Conservation (phyloP, 805 yeast species). For the Wickerhamomyces alni region DNA sequence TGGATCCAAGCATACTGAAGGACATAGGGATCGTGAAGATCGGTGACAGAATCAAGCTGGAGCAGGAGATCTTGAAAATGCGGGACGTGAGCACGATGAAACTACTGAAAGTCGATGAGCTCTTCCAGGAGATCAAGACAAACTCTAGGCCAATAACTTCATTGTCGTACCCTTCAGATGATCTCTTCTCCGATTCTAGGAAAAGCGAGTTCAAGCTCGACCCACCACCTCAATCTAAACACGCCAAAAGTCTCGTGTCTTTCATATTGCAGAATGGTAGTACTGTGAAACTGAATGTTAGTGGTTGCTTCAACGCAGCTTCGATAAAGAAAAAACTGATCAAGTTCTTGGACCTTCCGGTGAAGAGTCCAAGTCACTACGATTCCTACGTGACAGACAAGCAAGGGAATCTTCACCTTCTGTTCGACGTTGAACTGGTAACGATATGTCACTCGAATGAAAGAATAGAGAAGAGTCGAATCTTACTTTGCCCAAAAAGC, state of each 20-base stretch:
- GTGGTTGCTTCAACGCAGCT: constrained; percentile 76
- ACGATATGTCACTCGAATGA: constrained; percentile 76
- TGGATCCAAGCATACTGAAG: constrained; percentile 58
- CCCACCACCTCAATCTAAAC: constrained; percentile 13
- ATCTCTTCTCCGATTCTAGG: constrained; percentile 4
- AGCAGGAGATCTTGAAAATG: constrained; percentile 48
- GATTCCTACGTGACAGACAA: constrained; percentile 55
- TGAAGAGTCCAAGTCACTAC: constrained; percentile 40
- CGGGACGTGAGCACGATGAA: constrained; percentile 9
- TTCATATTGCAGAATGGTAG: constrained; percentile 75
- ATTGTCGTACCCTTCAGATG: neutral
- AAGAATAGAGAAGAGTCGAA: constrained; percentile 62
- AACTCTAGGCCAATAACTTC: constrained; percentile 5
- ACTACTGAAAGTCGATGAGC: constrained; percentile 10
- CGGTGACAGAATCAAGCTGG: constrained; percentile 76
- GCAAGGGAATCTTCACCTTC: constrained; percentile 34
- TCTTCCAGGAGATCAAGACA: constrained; percentile 8
- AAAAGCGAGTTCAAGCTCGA: constrained; percentile 14
- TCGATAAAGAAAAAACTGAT: constrained; percentile 68
- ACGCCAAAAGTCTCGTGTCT: constrained; percentile 36
- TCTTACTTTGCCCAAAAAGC: constrained; percentile 55
- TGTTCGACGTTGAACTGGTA: constrained; percentile 76
- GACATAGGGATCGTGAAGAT: constrained; percentile 71
- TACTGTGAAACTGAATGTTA: constrained; percentile 58
- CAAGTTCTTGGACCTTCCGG: constrained; percentile 45